Percentiles rank a stretch among this genome's conserved stretches.
phyloP scores from a whole-genome alignment of 2,329 filamentous ascomycete species.

The Calonectria pteridis region DNA sequence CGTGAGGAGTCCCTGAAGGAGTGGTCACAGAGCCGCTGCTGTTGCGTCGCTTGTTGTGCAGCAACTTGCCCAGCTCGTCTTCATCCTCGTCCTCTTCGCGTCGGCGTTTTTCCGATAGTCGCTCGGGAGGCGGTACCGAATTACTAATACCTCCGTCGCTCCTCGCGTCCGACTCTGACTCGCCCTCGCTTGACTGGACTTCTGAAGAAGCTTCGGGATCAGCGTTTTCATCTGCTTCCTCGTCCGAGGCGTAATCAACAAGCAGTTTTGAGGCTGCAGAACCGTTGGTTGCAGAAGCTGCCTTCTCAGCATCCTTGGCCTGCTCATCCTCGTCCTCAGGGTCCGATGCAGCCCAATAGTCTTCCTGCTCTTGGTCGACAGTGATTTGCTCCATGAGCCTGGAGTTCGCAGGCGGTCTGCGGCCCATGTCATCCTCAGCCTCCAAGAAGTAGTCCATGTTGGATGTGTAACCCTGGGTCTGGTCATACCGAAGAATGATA shows the following conservation, averaged over 20 bases:
- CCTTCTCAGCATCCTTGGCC: conserved; percentile 51
- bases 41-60: conserved; percentile 73
- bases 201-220: conserved; percentile 63
- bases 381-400: conserved; percentile 79
- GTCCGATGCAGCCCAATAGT: conserved; percentile 93
- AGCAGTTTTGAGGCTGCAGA: conserved; percentile 76
- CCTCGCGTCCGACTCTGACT: conserved; percentile 50
- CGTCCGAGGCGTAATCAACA: conserved; percentile 94
- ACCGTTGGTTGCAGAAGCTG: conserved; percentile 66
- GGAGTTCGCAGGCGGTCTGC: conserved; percentile 56
- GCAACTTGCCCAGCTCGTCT: conserved; percentile 88
- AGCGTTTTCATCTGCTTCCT: conserved; percentile 74
- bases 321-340: conserved; percentile 80
- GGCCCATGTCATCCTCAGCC: conserved; percentile 70
- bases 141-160: conserved; percentile 33
- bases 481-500: conserved; percentile 82
- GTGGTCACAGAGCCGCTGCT: conserved; percentile 64
- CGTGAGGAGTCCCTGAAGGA: conserved; percentile 50
- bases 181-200: conserved; percentile 45
- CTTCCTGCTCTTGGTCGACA: conserved; percentile 87
- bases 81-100: conserved; percentile 93
- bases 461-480: conserved; percentile 75
- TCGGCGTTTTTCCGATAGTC: conserved; percentile 88
- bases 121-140: conserved; percentile 74
- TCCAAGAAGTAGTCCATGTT: conserved; percentile 81